phyloP scores from a whole-genome alignment of 192 early-diverging fungal genomes.

The Backusella luteola region DNA sequence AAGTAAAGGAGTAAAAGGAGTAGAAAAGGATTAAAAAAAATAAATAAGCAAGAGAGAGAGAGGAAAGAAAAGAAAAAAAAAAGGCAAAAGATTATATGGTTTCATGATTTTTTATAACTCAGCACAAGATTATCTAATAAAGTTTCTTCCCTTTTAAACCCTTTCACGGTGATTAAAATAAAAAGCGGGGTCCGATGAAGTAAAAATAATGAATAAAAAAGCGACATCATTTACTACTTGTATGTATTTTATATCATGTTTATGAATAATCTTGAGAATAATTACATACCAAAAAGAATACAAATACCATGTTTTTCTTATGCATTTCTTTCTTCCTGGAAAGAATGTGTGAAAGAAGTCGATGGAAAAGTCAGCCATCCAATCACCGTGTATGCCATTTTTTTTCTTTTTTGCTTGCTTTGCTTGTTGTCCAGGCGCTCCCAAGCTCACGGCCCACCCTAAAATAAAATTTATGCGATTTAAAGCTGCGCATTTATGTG shows the following conservation, averaged over 20 bases:
- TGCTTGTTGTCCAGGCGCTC: background rate
- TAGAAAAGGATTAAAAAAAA: constrained; percentile 11
- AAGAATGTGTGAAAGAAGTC: background rate
- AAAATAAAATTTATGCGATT: background rate
- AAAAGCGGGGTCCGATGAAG: background rate
- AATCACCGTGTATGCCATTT: background rate
- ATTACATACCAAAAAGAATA: background rate
- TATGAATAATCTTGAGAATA: background rate
- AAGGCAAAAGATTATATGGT: background rate
- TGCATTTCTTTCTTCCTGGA: background rate
- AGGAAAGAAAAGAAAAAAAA: background rate
- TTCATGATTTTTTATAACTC: constrained; percentile 3
- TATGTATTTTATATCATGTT: background rate
- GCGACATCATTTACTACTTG: background rate
- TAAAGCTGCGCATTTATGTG: background rate
- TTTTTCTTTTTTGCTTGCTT: background rate
- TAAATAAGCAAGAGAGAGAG: background rate
- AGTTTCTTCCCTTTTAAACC: background rate
- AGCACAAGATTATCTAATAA: constrained; percentile 1
- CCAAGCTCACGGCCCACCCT: background rate
- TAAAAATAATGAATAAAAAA: background rate
- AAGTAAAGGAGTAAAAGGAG: constrained; percentile 15
- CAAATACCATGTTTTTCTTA: background rate
- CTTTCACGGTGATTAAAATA: background rate
- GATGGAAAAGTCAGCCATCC: background rate